Evolutionary conservation across 129 eudicot species (phyloP), one percentile per base, ranked within the genome.

Genomic region (Pittosporum tobira): DNA sequence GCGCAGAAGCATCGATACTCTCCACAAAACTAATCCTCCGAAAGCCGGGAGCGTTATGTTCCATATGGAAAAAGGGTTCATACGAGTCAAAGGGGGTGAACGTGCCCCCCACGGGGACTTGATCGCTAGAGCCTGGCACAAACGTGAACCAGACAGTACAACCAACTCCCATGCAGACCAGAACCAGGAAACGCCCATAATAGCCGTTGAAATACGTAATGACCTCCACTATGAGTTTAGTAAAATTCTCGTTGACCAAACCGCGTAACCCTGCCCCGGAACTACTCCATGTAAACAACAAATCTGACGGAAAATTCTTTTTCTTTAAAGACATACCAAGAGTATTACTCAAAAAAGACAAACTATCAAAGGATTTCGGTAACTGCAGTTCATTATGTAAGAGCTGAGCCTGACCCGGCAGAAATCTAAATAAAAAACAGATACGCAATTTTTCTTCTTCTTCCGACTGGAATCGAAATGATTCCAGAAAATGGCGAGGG

Each of bases 151-250:
- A 48, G 24, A 48, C 52, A 5, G 52, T 48, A 18, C 52, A 48
- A 48, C 52, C 52, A 15, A 48, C n/a, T 2, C 52, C 52, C 23
- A n/a, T 3, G 22, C 22, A 48, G 52, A 1, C 24, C 8, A 48
- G 52, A 48, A 48, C 24, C 24, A 48, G 10, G 52, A 48, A 48
- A 48, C 52, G 52, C 5, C 52, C 52, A 48, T 48, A 48, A 3
- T 4, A 2, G 1, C 52, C 52, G 25, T 48, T 21, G 10, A 10
- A 15, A 48, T 0, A 21, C 5, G 52, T 48, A n/a, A 48, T 48
- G 15, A 48, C 52, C 52, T 48, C 52, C 22, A 3, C 52, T 21
- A 44, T 13, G 0, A 2, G 4, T 44, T 47, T 48, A 13, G 6
- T n/a, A 10, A 14, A n/a, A 4, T n/a, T 5, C 4, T 48, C 24